Evolutionary conservation across 371 early-diverging fungal genomes (phyloP), one percentile per base, ranked within the genome.

Genomic region (Mucor velutinosus): DNA sequence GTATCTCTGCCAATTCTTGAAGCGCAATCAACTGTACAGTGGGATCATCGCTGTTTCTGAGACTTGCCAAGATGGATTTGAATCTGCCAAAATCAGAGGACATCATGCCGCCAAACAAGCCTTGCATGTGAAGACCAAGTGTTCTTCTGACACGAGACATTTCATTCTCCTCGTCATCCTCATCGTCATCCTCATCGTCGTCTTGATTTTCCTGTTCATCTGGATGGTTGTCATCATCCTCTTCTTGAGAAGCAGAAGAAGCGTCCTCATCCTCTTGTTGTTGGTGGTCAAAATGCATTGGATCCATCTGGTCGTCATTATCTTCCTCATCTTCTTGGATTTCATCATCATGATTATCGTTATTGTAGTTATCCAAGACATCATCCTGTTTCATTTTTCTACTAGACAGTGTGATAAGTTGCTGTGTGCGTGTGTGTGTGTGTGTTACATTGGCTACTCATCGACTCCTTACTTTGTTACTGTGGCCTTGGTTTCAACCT

Each of bases 11-110:
- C 58, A 92, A 71, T 67, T 89, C 87, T 66, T 91, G 89, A 6
- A 92, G 75, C 0, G 89, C 89, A 33, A 90, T 77, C 10, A 92
- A 67, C 65, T 89, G 90, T 70, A 85, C 77, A 1, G 89, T 84
- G 17, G 87, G 86, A 61, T 91, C 90, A 43, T 85, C 82, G 33
- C 71, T 68, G 37, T 77, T 77, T 32, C 77, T 79, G 5, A 90
- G 79, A 45, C 77, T 83, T 29, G 74, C 59, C 12, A 90, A 72
- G 25, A 90, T 86, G 4, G 85, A 73, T 17, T 79, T 80, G 43
- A 86, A 67, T 43, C 79, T 73, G 30, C 77, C 71, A 19, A 77
- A 75, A 60, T 80, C 75, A 32, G 83, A 82, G 2, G 85, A 81
- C 55, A 82, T 76, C 39, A 80, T 75, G 55, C 76, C 82, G 29